Percentiles rank a stretch among this genome's conserved stretches.
Conservation (phyloP, 345 rosid genomes). For the Syzygium jambos region DNA sequence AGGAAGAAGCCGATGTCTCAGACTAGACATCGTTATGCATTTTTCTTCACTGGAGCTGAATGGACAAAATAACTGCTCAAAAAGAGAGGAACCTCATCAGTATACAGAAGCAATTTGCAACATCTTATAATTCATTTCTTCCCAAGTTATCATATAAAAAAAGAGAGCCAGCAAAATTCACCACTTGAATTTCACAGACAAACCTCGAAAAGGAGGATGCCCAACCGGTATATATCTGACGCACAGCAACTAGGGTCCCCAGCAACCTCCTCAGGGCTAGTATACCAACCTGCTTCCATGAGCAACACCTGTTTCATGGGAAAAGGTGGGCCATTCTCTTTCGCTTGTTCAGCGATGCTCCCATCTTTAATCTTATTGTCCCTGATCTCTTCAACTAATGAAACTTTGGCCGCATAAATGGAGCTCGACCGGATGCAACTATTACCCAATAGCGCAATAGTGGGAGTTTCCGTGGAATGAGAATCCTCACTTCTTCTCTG, state of each 20-base stretch:
- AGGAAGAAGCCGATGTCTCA: slow-evolving; percentile 96
- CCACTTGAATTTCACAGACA: not conserved
- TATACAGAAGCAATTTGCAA: not conserved
- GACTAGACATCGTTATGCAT: slow-evolving; percentile 77
- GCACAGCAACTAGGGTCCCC: slow-evolving; percentile 60
- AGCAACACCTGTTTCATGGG: slow-evolving; percentile 84
- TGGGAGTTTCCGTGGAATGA: slow-evolving; percentile 15
- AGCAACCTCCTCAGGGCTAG: slow-evolving; percentile 79
- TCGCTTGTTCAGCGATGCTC: slow-evolving; percentile 29
- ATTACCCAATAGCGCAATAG: slow-evolving; percentile 44
- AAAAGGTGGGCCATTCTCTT: slow-evolving; percentile 56
- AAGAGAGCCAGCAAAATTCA: not conserved
- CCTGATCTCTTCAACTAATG: slow-evolving; percentile 24
- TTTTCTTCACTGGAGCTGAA: slow-evolving; percentile 37
- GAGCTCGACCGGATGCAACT: slow-evolving; percentile 56
- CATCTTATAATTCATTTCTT: not conserved
- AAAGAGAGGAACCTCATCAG: slow-evolving; percentile 16
- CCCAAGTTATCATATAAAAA: not conserved
- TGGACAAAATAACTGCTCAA: slow-evolving; percentile 40
- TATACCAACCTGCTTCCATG: slow-evolving; percentile 83
- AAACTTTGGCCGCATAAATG: slow-evolving; percentile 16
- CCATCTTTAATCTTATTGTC: slow-evolving; percentile 27
- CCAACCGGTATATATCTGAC: slow-evolving; percentile 83
- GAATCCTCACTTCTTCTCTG: slow-evolving; percentile 31
- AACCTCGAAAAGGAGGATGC: slow-evolving; percentile 94